Base-by-base conservation (phyloP, 495 filamentous ascomycete genomes). In the Penicillium crystallinum region DNA sequence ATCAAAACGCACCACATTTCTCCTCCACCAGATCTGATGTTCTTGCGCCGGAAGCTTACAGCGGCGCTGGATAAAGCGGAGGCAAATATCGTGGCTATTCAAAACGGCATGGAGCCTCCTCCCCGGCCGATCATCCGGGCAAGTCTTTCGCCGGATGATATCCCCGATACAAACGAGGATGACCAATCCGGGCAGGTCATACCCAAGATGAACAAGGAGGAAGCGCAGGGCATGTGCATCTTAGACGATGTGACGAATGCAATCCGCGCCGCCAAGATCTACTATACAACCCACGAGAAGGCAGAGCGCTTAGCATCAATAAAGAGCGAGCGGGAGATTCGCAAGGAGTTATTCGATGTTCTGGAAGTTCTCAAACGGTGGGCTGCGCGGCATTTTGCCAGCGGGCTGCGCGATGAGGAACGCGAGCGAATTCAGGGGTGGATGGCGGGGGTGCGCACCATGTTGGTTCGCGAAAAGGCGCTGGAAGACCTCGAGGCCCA, bases 211-310 rank as follows among this genome's bases (percentile, higher is more conserved):
- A 86, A 85, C 6, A 93, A 86, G 79, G 80, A 88, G 62, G 89
- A 97, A 62, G 77, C 96, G 6, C 88, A 97, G 65, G 93, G 93
- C 7, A 81, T 96, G 72, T 88, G 95, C 51, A 80, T 98, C 34
- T 74, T 97, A 31, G 93, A 97, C 61, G 81, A 96, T 40, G 84
- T 92, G 68, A 98, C 93, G 3, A 76, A 97, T 38, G 91, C 91
- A 12, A 96, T 98, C 52, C 85, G 90, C 30, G 91, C 95, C 6
- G 93, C 93, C 30, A 96, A 91, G 64, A 84, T 91, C 38, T 98
- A 97, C 72, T 97, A 97, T 69, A 95, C 90, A 6, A 72, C 87
- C 1, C 91, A 97, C 63, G 83, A 90, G 60, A 74, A 86, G 18
- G 88, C 91, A 6, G 84, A 89, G 50, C 84, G 88, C 21, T 73